Evolutionary conservation across 1,139 yeast species (phyloP), one percentile per base, ranked within the genome.

Genomic region (Diutina sp.): DNA sequence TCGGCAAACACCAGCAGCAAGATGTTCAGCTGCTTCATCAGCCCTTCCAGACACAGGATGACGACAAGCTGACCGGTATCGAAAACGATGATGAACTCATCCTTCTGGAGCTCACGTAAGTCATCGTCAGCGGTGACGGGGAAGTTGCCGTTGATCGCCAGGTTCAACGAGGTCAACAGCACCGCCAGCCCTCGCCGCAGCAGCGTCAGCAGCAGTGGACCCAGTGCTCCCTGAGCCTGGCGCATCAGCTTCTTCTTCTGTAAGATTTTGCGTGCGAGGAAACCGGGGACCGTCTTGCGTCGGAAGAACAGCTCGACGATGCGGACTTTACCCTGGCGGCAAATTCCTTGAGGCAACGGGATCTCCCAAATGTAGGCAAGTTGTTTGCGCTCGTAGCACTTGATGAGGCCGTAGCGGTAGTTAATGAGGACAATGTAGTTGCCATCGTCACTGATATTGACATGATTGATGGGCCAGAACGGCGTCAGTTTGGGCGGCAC

Each of bases 391-490:
- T 84, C 82, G 76, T 80, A 85, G 60, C 88, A 83, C 61, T 81
- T 81, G 32, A 84, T 70, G 6, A 73, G 63, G 1, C 84, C 81
- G 56, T 68, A 69, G 55, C 67, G 68, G 62, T 71, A 77, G 59
- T 83, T 80, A 55, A 87, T 74, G 28, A 88, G 70, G 0, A 87
- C 82, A 38, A 86, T 76, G 56, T 73, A 78, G 55, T 79, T 77
- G 1, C 90, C 88, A 56, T 81, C 79, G 54, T 80, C 77, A 59
- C 89, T 82, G 60, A 87, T 72, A 32, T 78, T 78, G 14, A 83
- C 73, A 60, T 79, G 80, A 25, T 83, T 78, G 0, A 88, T 75
- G 0, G 95, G 96, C 88, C 93, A 83, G 55, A 46, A 46, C 44
- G 53, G 53, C 8, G 51, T 47, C 18, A 14, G 16, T 6, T n/a